phyloP scores from a whole-genome alignment of 192 early-diverging fungal genomes.

The Phycomyces nitens region DNA sequence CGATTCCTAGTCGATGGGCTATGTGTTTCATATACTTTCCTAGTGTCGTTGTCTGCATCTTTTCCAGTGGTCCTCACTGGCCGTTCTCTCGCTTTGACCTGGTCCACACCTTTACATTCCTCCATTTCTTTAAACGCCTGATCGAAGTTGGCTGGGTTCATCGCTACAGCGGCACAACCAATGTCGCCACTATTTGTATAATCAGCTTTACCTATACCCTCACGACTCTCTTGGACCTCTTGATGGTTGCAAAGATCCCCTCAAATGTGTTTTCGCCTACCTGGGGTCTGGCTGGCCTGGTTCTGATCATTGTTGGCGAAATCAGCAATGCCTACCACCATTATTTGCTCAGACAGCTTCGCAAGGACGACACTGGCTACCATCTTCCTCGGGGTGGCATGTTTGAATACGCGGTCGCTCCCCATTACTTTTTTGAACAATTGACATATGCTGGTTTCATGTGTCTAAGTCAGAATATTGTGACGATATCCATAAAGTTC shows the following conservation, averaged over 20 bases:
- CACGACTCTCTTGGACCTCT: constrained; percentile 8
- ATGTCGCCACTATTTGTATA: background rate
- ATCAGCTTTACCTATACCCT: background rate
- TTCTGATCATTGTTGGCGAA: background rate
- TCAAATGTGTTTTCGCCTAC: background rate
- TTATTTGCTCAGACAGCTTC: constrained; percentile 4
- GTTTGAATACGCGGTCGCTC: background rate
- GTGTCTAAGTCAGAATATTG: constrained; percentile 9
- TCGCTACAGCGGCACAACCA: constrained; percentile 6
- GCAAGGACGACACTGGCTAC: background rate
- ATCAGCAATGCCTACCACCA: constrained; percentile 5
- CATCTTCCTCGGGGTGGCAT: constrained; percentile 7
- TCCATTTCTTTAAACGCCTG: constrained; percentile 10
- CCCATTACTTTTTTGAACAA: constrained; percentile 12
- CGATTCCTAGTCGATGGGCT: background rate
- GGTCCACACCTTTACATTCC: background rate
- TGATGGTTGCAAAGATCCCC: background rate
- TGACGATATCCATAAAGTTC: background rate
- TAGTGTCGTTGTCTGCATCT: background rate
- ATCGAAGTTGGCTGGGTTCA: constrained; percentile 11
- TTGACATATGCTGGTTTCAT: constrained; percentile 5
- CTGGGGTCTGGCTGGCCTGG: background rate
- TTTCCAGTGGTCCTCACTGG: background rate
- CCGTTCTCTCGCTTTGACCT: background rate
- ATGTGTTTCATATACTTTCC: constrained; percentile 9